Evolutionary conservation across 2,329 filamentous ascomycete species (phyloP), one percentile per base, ranked within the genome.

Genomic region (Botrytis sinoallii): DNA sequence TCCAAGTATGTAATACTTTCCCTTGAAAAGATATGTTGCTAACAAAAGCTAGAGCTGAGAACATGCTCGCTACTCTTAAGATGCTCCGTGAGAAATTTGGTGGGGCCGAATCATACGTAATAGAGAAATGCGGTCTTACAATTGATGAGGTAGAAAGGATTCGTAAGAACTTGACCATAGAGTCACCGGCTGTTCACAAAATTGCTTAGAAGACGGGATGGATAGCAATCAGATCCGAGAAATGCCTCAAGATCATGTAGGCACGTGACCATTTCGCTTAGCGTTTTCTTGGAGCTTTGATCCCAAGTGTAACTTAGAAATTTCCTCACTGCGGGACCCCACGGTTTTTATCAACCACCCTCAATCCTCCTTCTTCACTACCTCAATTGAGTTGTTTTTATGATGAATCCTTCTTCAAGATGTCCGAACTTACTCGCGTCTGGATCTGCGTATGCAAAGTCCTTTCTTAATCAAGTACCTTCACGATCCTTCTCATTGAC

Each of bases 81-180:
- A 86, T 89, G 84, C 83, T 94, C 65, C 84, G 87, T 66, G 82
- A 84, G 42, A 85, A 86, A 75, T 92, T 89, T 82, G 91, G 90
- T 4, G 88, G 90, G 3, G 85, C 88, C 3, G 90, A 93, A 79
- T 82, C 82, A 22, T 94, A 93, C 82, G 83, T 93, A 76, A 83
- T 84, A 72, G 83, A 87, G 22, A 82, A 87, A 46, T 90, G 90
- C 78, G 86, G 89, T 20, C 79, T 94, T 52, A 85, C 84, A 1
- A 84, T 85, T 48, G 85, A 84, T 9, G 87, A 89, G 75, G 84
- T 93, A 72, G 84, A 84, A 75, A 83, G 79, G 74, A 81, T 92
- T 67, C 84, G 83, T 70, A 83, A 80, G 68, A 89, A 88, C 79
- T 78, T 90, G 74, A 80, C 85, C 6, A 82, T 80, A 35, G 75